Evolutionary conservation across 306 rosid genomes (phyloP).

Genomic region (Medicago ruthenica): DNA sequence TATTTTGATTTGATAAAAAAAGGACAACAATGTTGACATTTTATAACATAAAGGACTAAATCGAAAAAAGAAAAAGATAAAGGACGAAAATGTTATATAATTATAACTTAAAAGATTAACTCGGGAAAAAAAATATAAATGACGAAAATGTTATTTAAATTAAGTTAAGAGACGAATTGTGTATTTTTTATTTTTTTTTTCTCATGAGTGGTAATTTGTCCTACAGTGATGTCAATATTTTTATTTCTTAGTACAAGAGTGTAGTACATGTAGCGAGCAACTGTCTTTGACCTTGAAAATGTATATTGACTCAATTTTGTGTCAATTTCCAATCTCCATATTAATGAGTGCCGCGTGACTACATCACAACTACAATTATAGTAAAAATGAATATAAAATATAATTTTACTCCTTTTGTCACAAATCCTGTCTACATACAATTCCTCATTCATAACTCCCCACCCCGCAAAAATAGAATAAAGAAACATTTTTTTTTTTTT

Average conservation of each 20-base stretch:
- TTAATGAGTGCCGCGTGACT: background rate
- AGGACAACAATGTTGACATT: no score
- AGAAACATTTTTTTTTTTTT: background rate
- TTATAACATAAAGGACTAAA: no score
- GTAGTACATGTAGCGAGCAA: background rate
- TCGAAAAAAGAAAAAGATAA: no score
- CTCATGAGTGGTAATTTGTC: no score
- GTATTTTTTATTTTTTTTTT: no score
- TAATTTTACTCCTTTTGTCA: background rate
- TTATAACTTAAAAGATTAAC: no score
- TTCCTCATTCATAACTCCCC: background rate
- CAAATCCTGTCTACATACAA: constrained; percentile 32
- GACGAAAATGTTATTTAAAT: no score
- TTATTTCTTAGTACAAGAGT: background rate
- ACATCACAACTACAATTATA: background rate
- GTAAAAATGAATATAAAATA: background rate
- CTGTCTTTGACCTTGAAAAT: background rate
- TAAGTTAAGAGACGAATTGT: no score
- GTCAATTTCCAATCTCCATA: background rate
- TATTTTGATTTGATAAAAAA: no score
- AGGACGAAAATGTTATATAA: no score
- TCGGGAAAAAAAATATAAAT: no score
- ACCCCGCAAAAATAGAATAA: background rate
- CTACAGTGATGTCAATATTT: background rate
- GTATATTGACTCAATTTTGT: background rate